Conservation (phyloP, 352 stramenopile genomes). For the Phytophthora podocarpi region DNA sequence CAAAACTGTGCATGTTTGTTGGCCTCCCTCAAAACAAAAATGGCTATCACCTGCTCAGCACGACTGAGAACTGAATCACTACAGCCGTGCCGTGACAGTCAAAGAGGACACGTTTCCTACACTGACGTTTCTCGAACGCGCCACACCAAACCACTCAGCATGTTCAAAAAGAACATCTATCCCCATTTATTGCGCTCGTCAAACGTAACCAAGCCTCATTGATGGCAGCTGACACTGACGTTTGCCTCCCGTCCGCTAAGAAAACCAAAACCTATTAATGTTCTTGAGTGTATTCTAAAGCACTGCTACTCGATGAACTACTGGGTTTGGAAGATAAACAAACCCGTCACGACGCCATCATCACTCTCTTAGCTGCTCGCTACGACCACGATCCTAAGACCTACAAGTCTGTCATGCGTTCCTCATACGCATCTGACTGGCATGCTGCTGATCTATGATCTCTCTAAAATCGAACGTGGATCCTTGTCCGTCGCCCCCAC, state of each 20-base stretch:
- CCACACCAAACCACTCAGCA: no score
- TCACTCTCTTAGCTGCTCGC: no score
- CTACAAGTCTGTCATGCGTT: neutral
- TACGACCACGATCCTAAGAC: no score
- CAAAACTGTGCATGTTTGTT: constrained; percentile 13
- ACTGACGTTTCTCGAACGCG: no score
- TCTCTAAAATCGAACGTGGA: constrained; percentile 12
- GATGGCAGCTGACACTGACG: no score
- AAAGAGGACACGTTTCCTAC: neutral
- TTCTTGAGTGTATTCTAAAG: no score
- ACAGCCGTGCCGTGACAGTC: constrained; percentile 1
- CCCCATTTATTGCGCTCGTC: neutral
- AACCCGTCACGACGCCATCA: no score
- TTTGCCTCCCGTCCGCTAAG: no score
- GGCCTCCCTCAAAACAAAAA: constrained; percentile 20
- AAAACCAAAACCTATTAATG: no score
- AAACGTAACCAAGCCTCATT: no score
- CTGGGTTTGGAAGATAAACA: no score
- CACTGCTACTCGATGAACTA: no score
- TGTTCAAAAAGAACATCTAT: constrained; percentile 1
- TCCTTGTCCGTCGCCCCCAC: neutral
- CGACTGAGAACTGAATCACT: constrained; percentile 7
- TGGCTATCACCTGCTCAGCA: constrained; percentile 11
- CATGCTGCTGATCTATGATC: neutral
- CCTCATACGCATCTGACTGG: neutral